These are phyloP conservation scores for Aspergillus spinulosporus DNA, from an alignment of 2,329 filamentous ascomycete genomes.

Conservation along the genomic window DNA sequence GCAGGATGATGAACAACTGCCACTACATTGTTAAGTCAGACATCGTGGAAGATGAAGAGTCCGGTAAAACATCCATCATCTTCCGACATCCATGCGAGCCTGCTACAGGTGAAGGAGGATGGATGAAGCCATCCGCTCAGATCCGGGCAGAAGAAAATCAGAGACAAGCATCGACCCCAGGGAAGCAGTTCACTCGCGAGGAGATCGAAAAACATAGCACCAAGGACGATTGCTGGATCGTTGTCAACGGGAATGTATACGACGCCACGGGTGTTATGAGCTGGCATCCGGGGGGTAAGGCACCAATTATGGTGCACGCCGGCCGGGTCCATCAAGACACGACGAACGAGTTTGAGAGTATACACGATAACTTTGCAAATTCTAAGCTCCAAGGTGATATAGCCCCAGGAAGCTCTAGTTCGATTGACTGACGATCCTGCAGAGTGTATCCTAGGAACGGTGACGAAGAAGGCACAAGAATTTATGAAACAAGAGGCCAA, in stretches of 20 bases:
- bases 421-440: constrained; percentile 20
- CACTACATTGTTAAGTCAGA: constrained; percentile 51
- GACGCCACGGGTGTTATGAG: constrained; percentile 51
- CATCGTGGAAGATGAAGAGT: constrained; percentile 21
- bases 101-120: constrained; percentile 47
- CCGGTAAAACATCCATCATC: constrained; percentile 32
- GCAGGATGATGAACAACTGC: constrained; percentile 54
- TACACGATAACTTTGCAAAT: constrained; percentile 55
- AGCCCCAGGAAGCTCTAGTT: constrained; percentile 16
- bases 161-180: constrained; percentile 46
- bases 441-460: constrained; percentile 53
- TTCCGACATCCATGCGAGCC: constrained; percentile 53
- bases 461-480: constrained; percentile 49
- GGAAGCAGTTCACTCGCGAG: constrained; percentile 55
- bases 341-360: constrained; percentile 51
- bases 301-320: constrained; percentile 51
- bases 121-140: constrained; percentile 53
- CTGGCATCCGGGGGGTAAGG: constrained; percentile 54
- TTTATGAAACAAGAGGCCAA: constrained; percentile 3
- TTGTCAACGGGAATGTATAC: constrained; percentile 54
- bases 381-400: constrained; percentile 48
- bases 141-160: constrained; percentile 48
- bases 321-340: constrained; percentile 53
- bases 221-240: constrained; percentile 55
- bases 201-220: constrained; percentile 56